phyloP scores from a whole-genome alignment of 176 grass and related monocot species.

The Carex kokanica region DNA sequence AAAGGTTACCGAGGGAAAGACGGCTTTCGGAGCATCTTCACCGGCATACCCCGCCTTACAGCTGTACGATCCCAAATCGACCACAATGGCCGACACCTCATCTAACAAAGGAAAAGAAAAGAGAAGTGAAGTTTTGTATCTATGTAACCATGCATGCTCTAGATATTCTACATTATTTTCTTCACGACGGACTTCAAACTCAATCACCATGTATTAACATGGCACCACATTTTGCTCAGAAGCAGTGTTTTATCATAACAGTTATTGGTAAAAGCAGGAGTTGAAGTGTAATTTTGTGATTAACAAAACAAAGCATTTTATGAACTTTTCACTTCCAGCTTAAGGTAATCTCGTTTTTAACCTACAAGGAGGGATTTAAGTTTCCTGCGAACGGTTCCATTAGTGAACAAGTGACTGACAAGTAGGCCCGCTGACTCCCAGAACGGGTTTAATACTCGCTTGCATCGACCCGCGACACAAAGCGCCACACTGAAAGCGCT shows the following conservation, averaged over 20 bases:
- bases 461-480: neutral
- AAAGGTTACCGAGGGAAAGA: conserved; percentile 78
- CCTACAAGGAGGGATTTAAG: neutral
- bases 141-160: neutral
- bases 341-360: neutral
- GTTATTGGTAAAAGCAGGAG: neutral
- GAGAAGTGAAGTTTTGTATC: neutral
- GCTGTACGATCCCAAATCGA: conserved; percentile 92
- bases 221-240: neutral
- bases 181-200: neutral
- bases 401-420: neutral
- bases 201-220: neutral
- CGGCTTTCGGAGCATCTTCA: conserved; percentile 94
- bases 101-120: conserved; percentile 38
- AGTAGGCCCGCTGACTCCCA: neutral
- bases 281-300: neutral
- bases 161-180: neutral
- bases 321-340: neutral
- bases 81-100: conserved; percentile 95
- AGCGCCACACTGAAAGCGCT: neutral
- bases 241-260: neutral
- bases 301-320: neutral
- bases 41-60: conserved; percentile 98
- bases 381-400: neutral
- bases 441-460: neutral